Conservation (phyloP, 305 asterid species). For the Fraxinus platypoda region DNA sequence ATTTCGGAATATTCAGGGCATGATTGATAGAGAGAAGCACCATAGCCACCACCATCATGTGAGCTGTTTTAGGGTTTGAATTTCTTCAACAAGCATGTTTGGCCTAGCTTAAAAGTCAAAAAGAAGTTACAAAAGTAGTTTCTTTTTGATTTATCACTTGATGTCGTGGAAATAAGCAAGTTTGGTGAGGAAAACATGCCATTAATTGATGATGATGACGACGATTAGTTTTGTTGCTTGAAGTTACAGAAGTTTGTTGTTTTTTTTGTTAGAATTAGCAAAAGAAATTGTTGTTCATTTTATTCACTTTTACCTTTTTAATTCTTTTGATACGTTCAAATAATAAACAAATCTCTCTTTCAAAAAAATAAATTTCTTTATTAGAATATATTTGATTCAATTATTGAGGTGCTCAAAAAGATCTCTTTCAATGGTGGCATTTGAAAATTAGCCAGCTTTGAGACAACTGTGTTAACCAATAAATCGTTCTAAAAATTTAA, state of each 20-base stretch:
- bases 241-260: not conserved
- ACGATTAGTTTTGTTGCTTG: not conserved
- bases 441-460: not conserved
- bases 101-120: not conserved
- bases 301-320: not conserved
- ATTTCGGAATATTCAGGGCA: conserved; percentile 18
- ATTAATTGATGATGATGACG: not conserved
- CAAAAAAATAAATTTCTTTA: not conserved
- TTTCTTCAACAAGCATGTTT: not conserved
- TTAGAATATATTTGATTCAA: not conserved
- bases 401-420: not conserved
- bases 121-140: not conserved
- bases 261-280: not conserved
- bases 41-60: conserved; percentile 17
- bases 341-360: not conserved
- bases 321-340: not conserved
- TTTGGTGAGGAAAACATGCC: not conserved
- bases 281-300: not conserved
- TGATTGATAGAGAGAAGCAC: conserved; percentile 19
- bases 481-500: not conserved
- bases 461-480: not conserved
- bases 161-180: not conserved
- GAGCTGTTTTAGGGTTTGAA: conserved; percentile 26
- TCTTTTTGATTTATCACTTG: not conserved
- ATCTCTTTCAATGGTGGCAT: not conserved